phyloP scores from a whole-genome alignment of 2,329 filamentous ascomycete genomes.

The Ceratocystis lukuohia region DNA sequence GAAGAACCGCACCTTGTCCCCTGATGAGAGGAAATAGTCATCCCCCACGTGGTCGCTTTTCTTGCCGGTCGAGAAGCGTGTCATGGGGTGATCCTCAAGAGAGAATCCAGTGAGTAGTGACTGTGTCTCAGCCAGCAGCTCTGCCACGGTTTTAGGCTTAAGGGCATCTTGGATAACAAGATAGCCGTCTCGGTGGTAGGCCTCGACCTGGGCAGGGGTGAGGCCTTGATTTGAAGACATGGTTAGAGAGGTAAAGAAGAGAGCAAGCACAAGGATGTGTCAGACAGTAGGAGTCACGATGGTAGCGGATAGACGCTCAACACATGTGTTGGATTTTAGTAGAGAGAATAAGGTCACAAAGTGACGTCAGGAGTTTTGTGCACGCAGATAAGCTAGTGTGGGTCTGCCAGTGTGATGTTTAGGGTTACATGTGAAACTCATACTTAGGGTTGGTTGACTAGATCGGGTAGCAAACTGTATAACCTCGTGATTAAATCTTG shows the following conservation, averaged over 20 bases:
- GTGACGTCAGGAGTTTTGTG: too few species aligned
- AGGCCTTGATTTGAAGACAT: conserved; percentile 37
- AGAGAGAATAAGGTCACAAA: too few species aligned
- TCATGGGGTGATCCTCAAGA: conserved; percentile 78
- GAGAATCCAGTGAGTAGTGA: conserved; percentile 61
- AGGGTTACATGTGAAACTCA: background rate
- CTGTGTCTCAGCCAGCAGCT: conserved; percentile 62
- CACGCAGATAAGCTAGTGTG: too few species aligned
- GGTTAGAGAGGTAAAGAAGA: background rate
- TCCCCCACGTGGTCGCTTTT: conserved; percentile 71
- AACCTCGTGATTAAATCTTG: conserved; percentile 24
- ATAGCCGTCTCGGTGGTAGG: conserved; percentile 76
- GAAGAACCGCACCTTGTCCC: conserved; percentile 91
- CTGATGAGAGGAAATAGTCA: conserved; percentile 80
- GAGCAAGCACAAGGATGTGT: background rate
- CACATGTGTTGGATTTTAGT: too few species aligned
- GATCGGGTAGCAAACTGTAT: too few species aligned
- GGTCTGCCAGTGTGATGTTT: background rate
- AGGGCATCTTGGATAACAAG: conserved; percentile 74
- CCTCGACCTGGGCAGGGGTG: conserved; percentile 53
- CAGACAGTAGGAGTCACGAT: too few species aligned
- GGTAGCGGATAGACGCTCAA: too few species aligned
- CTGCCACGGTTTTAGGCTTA: conserved; percentile 46
- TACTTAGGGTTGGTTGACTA: background rate
- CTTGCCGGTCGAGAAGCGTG: conserved; percentile 78